Base-by-base conservation (phyloP, 805 yeast genomes). In the Candida taoyuanica region DNA sequence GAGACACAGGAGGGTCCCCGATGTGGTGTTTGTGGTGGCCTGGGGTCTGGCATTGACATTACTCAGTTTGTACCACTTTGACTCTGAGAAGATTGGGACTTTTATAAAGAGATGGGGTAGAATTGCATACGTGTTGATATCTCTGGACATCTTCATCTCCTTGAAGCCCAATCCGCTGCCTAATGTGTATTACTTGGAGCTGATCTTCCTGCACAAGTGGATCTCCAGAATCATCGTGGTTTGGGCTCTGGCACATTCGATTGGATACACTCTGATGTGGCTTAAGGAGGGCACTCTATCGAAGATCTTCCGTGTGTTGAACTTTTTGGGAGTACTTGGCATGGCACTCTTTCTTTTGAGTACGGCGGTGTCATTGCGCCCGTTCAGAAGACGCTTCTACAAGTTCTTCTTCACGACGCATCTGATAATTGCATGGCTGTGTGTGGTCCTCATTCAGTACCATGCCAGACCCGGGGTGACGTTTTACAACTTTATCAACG, bases 381-480 rank as follows among this genome's bases (percentile, higher is more conserved):
- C 66, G 4, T 40, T 81, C 13, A 65, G 93, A 52, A 55, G 72
- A 36, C 53, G 57, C 17, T 54, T 61, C 37, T 85, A 84, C 55
- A 59, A 59, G 15, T 43, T 61, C 1, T 84, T 85, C 51, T 83
- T 78, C 53, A 33, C 74, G 2, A 44, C 68, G 15, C 94, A 84
- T 55, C 71, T 76, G 37, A 25, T 74, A 4, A 64, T 76, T 3
- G 67, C 76, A 7, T 62, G 74, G 59, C 21, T 61, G 1, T 65
- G 72, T 38, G 58, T 79, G 5, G 47, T 66, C 1, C 47, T 76
- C 17, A 66, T 75, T 5, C 65, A 68, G 1, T 62, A 72, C 36
- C 94, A 84, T 59, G 85, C 93, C 1, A 70, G 91, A 43, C 91
- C 91, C 0, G 78, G 80, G 1, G 84, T 81, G 1, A 49, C 62